These are phyloP conservation scores for Candida insectorum DNA, from an alignment of 805 yeast genomes.

Conservation along the genomic window DNA sequence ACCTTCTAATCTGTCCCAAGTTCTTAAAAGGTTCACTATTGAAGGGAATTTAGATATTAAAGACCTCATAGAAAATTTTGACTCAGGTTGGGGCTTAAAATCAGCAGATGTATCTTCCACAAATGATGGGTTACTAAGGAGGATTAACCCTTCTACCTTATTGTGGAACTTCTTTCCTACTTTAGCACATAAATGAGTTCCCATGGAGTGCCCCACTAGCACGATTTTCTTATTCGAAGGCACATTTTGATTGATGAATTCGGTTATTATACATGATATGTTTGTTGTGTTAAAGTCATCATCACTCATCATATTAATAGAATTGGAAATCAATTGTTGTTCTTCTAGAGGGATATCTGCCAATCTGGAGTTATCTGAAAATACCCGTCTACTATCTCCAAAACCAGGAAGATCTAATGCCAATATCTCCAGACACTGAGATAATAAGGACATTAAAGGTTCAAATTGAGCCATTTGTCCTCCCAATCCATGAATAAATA, in stretches of 20 bases:
- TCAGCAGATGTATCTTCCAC: constrained; percentile 14
- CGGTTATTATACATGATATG: constrained; percentile 37
- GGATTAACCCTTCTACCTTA: constrained; percentile 45
- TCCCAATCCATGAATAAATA: constrained; percentile 85
- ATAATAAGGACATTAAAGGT: constrained; percentile 58
- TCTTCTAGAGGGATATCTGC: constrained; percentile 25
- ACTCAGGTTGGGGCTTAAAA: background rate
- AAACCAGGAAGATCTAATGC: constrained; percentile 88
- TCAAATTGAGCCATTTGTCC: constrained; percentile 88
- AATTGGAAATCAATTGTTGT: constrained; percentile 26
- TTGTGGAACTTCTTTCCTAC: constrained; percentile 32
- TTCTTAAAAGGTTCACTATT: constrained; percentile 54
- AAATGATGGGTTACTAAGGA: constrained; percentile 49
- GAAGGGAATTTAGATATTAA: constrained; percentile 33
- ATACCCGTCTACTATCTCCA: constrained; percentile 48
- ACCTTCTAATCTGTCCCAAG: constrained; percentile 62
- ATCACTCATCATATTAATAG: constrained; percentile 31
- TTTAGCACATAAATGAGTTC: constrained; percentile 53
- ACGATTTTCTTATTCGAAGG: constrained; percentile 41
- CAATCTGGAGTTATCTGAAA: constrained; percentile 15
- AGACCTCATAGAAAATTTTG: constrained; percentile 1
- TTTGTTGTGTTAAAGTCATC: constrained; percentile 40
- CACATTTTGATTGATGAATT: constrained; percentile 34
- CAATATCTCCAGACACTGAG: constrained; percentile 59
- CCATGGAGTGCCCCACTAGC: constrained; percentile 73